phyloP scores from a whole-genome alignment of 176 grass and related monocot genomes.

The Leersia perrieri region DNA sequence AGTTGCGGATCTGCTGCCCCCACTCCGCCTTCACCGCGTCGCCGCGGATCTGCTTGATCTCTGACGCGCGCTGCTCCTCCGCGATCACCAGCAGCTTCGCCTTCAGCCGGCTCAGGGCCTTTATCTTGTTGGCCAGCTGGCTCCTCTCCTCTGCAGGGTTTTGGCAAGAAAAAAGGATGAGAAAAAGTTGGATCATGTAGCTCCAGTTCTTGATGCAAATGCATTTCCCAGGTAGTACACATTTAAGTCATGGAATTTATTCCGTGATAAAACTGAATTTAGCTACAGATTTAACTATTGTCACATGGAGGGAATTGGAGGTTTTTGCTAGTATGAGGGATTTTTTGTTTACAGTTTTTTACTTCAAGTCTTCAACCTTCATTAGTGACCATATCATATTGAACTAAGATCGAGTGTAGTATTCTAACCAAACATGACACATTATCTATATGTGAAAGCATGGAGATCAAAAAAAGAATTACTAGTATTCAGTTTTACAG shows the following conservation, averaged over 20 bases:
- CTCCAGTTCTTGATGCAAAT: not conserved
- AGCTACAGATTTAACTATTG: not conserved
- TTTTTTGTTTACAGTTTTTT: not conserved
- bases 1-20: constrained; percentile 99
- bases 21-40: constrained; percentile 93
- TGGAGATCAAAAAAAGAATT: too few relatives aligned
- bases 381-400: not conserved
- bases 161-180: not conserved
- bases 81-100: constrained; percentile 86
- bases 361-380: not conserved
- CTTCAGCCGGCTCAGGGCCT: constrained; percentile 81
- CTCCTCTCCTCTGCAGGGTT: constrained; percentile 82
- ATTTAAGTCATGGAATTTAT: not conserved
- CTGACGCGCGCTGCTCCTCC: constrained; percentile 83
- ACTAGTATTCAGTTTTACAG: too few relatives aligned
- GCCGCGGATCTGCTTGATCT: constrained; percentile 92
- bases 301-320: not conserved
- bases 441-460: too few relatives aligned
- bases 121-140: constrained; percentile 90
- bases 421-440: not conserved
- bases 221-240: not conserved
- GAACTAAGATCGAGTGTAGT: not conserved
- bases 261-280: not conserved
- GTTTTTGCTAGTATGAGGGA: not conserved
- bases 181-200: not conserved